These are phyloP conservation scores for Apiospora pterosperma DNA, from an alignment of 2,329 filamentous ascomycete genomes.

Conservation along the genomic window DNA sequence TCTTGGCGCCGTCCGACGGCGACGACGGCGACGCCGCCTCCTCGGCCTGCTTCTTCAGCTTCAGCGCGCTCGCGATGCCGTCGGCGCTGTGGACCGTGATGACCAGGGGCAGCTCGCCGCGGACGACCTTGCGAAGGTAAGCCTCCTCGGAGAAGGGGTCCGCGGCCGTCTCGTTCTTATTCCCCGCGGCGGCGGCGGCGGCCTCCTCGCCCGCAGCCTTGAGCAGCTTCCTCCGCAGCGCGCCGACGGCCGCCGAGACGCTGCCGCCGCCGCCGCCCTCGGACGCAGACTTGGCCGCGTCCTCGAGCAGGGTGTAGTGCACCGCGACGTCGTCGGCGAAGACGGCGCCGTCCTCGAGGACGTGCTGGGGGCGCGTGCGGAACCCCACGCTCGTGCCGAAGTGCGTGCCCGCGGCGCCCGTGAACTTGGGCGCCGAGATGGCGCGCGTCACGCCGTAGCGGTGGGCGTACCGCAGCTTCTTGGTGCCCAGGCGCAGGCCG, in stretches of 20 bases:
- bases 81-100: constrained; percentile 62
- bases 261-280: constrained; percentile 33
- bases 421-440: constrained; percentile 52
- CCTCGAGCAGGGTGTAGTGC: constrained; percentile 54
- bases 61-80: constrained; percentile 56
- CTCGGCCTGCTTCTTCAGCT: constrained; percentile 56
- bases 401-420: constrained; percentile 37
- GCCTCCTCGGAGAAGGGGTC: constrained; percentile 45
- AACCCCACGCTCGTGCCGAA: constrained; percentile 59
- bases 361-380: constrained; percentile 41
- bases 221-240: constrained; percentile 51
- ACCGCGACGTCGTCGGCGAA: constrained; percentile 53
- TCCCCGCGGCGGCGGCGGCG: not conserved
- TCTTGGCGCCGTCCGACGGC: constrained; percentile 17
- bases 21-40: too few species aligned
- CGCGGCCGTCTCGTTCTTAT: constrained; percentile 29
- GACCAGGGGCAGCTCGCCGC: constrained; percentile 51
- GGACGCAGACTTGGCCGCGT: constrained; percentile 43
- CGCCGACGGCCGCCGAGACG: constrained; percentile 51
- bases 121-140: constrained; percentile 52
- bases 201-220: constrained; percentile 38
- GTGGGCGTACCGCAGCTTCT: constrained; percentile 51
- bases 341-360: constrained; percentile 45
- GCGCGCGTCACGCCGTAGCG: constrained; percentile 57
- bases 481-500: constrained; percentile 51